Conservation (phyloP, 352 stramenopile species). For the Aphanomyces stellatus region DNA sequence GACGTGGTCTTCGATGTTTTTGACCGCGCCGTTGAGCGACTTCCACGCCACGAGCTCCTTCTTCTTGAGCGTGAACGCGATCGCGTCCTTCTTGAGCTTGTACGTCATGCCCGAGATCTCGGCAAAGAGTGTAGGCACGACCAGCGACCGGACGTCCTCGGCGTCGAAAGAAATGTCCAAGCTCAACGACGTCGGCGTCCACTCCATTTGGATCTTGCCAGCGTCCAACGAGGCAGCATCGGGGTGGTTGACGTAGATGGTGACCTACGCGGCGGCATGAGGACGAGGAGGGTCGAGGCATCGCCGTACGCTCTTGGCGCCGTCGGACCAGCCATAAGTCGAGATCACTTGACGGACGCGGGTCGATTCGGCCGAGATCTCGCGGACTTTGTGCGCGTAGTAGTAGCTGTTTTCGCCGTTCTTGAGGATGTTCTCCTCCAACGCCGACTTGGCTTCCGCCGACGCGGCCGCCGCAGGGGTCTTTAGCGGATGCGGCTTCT, state of each 20-base stretch:
- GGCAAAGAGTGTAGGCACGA: conserved; percentile 61
- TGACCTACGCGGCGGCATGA: conserved; percentile 17
- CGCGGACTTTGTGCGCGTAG: conserved; percentile 46
- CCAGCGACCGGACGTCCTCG: conserved; percentile 47
- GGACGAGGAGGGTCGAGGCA: not conserved
- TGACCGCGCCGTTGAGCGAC: conserved; percentile 73
- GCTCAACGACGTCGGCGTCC: conserved; percentile 66
- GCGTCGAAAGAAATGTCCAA: conserved; percentile 51
- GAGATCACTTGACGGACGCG: conserved; percentile 45
- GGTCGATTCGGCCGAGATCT: conserved; percentile 23
- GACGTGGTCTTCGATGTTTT: conserved; percentile 77
- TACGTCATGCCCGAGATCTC: conserved; percentile 58
- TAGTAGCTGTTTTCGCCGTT: conserved; percentile 83
- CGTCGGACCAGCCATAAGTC: conserved; percentile 73
- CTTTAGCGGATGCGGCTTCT: not conserved
- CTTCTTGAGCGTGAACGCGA: conserved; percentile 67
- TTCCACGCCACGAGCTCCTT: conserved; percentile 44
- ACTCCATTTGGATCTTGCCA: conserved; percentile 64
- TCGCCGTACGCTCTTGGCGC: conserved; percentile 41
- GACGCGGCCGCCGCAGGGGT: not conserved
- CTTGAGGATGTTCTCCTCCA: conserved; percentile 52
- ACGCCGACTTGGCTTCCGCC: conserved; percentile 27
- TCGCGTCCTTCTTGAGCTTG: conserved; percentile 44
- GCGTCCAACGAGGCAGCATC: conserved; percentile 39
- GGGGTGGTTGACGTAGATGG: conserved; percentile 71